Percentiles rank a stretch among this genome's conserved stretches.
phyloP scores from a whole-genome alignment of 805 yeast genomes.

The Jamesozyma spencerorum region DNA sequence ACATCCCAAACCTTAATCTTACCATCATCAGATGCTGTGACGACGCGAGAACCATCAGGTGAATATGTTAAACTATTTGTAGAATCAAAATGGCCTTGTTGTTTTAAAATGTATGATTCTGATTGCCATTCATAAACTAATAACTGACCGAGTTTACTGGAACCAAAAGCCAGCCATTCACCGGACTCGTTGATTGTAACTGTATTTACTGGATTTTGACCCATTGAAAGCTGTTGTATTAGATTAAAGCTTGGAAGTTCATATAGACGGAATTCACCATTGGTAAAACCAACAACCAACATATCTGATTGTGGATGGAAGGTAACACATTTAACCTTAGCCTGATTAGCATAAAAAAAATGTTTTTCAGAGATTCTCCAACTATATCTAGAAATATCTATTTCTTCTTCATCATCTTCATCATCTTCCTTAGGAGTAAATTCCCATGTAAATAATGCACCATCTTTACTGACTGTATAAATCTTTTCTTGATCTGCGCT shows the following conservation, averaged over 20 bases:
- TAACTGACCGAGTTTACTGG: slow-evolving; percentile 82
- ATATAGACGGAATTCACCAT: slow-evolving; percentile 85
- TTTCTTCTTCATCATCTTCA: slow-evolving; percentile 33
- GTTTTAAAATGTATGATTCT: slow-evolving; percentile 88
- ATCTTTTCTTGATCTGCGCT: slow-evolving; percentile 80
- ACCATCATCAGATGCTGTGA: slow-evolving; percentile 95
- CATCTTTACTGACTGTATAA: slow-evolving; percentile 88
- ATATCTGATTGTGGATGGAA: slow-evolving; percentile 67
- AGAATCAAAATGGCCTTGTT: slow-evolving; percentile 94
- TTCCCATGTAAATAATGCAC: slow-evolving; percentile 90
- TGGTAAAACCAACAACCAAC: slow-evolving; percentile 78
- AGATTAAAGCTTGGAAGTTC: slow-evolving; percentile 74
- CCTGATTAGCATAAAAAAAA: slow-evolving; percentile 53
- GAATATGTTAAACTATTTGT: slow-evolving; percentile 78
- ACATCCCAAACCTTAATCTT: slow-evolving; percentile 96
- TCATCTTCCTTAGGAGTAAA: slow-evolving; percentile 52
- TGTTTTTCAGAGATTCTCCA: slow-evolving; percentile 83
- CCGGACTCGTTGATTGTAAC: slow-evolving; percentile 75
- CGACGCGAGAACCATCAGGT: slow-evolving; percentile 87
- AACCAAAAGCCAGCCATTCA: slow-evolving; percentile 96
- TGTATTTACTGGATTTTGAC: slow-evolving; percentile 79
- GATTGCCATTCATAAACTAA: slow-evolving; percentile 98
- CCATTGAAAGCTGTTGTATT: slow-evolving; percentile 84
- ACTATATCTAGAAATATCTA: slow-evolving; percentile 36
- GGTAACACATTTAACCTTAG: slow-evolving; percentile 69